A percentile compares a stretch with the other conserved stretches of the same genome.
phyloP scores from a whole-genome alignment of 2,329 filamentous ascomycete species.

The Colletotrichum endophyticum region DNA sequence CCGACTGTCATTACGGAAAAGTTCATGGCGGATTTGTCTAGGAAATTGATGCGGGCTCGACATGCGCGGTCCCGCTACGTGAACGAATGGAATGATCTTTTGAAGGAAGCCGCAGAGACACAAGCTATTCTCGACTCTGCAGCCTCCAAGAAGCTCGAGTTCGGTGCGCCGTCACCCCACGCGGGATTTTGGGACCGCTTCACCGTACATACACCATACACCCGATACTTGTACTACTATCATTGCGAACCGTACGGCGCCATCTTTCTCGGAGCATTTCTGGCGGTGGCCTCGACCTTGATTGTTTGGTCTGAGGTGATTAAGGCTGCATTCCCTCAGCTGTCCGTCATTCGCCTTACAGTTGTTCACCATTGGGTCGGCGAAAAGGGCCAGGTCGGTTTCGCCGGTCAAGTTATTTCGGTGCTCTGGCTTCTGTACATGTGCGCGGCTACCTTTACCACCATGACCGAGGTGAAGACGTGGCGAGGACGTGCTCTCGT shows the following conservation, averaged over 20 bases:
- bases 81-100: slow-evolving; percentile 83
- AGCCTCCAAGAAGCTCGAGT: slow-evolving; percentile 80
- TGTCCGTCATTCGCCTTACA: slow-evolving; percentile 72
- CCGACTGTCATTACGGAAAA: slow-evolving; percentile 90
- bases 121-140: slow-evolving; percentile 86
- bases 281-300: slow-evolving; percentile 77
- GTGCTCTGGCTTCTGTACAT: slow-evolving; percentile 95
- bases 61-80: slow-evolving; percentile 84
- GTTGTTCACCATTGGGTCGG: slow-evolving; percentile 79
- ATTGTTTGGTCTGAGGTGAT: slow-evolving; percentile 95
- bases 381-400: slow-evolving; percentile 77
- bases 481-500: slow-evolving; percentile 95
- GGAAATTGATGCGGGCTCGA: slow-evolving; percentile 79
- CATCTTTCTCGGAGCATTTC: slow-evolving; percentile 67
- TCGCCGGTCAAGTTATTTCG: slow-evolving; percentile 84
- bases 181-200: slow-evolving; percentile 58
- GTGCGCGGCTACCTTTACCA: slow-evolving; percentile 86
- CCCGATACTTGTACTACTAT: slow-evolving; percentile 79
- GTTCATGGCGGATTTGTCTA: slow-evolving; percentile 88
- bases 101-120: slow-evolving; percentile 74
- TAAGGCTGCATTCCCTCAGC: slow-evolving; percentile 77
- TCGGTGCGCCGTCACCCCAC: slow-evolving; percentile 64
- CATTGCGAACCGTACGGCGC: slow-evolving; percentile 74
- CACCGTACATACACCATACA: slow-evolving; percentile 77
- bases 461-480: slow-evolving; percentile 92